Conservation (phyloP, 2,329 filamentous ascomycete species). For the Acrodontium crateriforme region DNA sequence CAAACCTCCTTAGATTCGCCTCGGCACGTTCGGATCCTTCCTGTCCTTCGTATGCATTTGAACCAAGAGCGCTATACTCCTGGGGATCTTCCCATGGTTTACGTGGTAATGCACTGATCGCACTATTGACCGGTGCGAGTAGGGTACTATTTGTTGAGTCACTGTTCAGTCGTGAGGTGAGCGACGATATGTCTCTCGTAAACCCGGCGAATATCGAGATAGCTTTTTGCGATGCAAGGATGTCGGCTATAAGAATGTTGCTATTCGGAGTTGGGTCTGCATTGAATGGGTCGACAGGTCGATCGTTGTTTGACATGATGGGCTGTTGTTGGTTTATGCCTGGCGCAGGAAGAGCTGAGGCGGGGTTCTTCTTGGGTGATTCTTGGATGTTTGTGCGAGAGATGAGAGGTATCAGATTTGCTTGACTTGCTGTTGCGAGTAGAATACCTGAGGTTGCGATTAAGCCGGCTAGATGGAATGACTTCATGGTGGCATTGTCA, state of each 20-base stretch:
- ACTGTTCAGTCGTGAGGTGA: constrained; percentile 56
- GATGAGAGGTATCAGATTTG: too few species aligned
- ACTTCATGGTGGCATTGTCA: too few species aligned
- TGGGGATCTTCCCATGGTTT: constrained; percentile 75
- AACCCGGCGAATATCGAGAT: constrained; percentile 79
- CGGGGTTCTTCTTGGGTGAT: too few species aligned
- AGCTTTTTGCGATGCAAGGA: constrained; percentile 62
- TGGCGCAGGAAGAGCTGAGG: too few species aligned
- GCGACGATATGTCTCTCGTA: constrained; percentile 58
- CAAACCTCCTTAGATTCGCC: constrained; percentile 64
- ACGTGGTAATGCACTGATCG: constrained; percentile 59
- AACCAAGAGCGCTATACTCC: constrained; percentile 56
- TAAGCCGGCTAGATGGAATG: too few species aligned
- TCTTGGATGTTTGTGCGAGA: too few species aligned
- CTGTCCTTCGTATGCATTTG: constrained; percentile 59
- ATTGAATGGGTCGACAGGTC: constrained; percentile 3
- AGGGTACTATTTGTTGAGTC: constrained; percentile 60
- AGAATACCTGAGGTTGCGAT: too few species aligned
- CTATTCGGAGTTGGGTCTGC: constrained; percentile 6
- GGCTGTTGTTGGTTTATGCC: too few species aligned
- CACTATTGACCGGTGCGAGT: constrained; percentile 74
- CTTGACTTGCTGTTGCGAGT: too few species aligned
- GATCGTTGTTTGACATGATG: constrained; percentile 4
- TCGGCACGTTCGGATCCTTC: constrained; percentile 64
- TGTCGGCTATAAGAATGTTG: constrained; percentile 62